phyloP scores from a whole-genome alignment of 257 asterid species.

The Jasminum sambac region DNA sequence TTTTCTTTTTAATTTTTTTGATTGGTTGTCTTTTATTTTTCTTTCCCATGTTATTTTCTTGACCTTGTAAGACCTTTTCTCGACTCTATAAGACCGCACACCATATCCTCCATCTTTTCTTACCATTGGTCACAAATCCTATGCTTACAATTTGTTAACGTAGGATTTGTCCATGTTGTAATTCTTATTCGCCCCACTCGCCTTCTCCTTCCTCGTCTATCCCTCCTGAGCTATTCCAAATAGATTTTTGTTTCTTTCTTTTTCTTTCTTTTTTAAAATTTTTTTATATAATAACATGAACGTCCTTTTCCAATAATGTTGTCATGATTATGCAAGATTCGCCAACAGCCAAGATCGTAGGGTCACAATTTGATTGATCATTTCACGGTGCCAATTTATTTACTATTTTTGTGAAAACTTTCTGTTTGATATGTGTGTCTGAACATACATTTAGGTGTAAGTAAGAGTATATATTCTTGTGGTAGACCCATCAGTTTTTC shows the following conservation, averaged over 20 bases:
- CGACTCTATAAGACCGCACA: constrained; percentile 19
- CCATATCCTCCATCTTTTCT: neutral
- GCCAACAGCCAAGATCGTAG: neutral
- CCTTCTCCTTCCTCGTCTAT: constrained; percentile 96
- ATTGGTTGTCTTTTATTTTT: constrained; percentile 57
- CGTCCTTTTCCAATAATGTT: neutral
- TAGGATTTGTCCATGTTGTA: constrained; percentile 13
- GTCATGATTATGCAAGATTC: neutral
- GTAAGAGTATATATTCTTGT: constrained; percentile 36
- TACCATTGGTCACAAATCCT: constrained; percentile 2
- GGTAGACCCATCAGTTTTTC: constrained; percentile 35
- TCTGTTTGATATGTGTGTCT: neutral
- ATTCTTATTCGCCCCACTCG: constrained; percentile 49
- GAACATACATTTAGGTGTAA: neutral
- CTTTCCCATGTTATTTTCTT: constrained; percentile 45
- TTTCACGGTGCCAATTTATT: neutral
- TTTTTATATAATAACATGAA: neutral
- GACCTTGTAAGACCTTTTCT: constrained; percentile 99
- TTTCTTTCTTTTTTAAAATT: no score
- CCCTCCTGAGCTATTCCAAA: constrained; percentile 87
- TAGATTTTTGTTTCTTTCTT: no score
- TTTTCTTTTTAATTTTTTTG: constrained; percentile 36
- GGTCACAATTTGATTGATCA: neutral
- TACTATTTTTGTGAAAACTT: neutral
- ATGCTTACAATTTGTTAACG: constrained; percentile 25